Percentiles rank a stretch among this genome's conserved stretches.
Conservation (phyloP, 2,329 filamentous ascomycete genomes). For the Clonostachys rhizophaga region DNA sequence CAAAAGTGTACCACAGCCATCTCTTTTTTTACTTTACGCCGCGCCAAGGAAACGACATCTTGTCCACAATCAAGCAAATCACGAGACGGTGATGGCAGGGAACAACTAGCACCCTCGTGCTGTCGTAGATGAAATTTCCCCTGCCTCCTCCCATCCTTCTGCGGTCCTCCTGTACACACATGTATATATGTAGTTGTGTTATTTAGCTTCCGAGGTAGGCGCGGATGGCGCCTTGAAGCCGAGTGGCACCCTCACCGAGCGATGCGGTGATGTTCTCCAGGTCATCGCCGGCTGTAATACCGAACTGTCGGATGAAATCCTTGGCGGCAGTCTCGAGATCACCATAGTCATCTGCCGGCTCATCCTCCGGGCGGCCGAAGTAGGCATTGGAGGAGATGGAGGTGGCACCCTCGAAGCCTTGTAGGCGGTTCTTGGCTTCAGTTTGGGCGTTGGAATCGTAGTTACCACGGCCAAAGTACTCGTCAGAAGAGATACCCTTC, state of each 20-base stretch:
- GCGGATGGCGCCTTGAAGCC: slow-evolving; percentile 72
- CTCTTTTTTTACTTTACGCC: too few species aligned
- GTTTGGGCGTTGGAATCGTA: slow-evolving; percentile 77
- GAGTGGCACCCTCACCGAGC: slow-evolving; percentile 79
- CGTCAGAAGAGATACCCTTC: slow-evolving; percentile 95
- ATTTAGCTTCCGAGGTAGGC: slow-evolving; percentile 56
- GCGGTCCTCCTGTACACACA: too few species aligned
- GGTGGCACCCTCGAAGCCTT: slow-evolving; percentile 88
- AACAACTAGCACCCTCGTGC: too few species aligned
- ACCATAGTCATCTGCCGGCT: slow-evolving; percentile 67
- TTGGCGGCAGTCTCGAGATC: slow-evolving; percentile 91
- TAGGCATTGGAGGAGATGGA: slow-evolving; percentile 96
- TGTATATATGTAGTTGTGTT: neutral
- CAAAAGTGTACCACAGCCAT: too few species aligned
- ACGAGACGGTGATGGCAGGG: too few species aligned
- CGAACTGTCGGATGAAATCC: slow-evolving; percentile 93
- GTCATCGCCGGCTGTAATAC: slow-evolving; percentile 92
- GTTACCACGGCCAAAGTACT: slow-evolving; percentile 90
- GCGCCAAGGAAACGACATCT: too few species aligned
- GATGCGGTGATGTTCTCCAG: slow-evolving; percentile 82
- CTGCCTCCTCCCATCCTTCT: slow-evolving; percentile 2
- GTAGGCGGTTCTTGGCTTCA: slow-evolving; percentile 82
- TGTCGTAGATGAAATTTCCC: neutral
- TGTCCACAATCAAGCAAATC: too few species aligned
- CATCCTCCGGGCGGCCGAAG: slow-evolving; percentile 84